A percentile compares a stretch with the other conserved stretches of the same genome.
Conservation (phyloP, 1,284 basidiomycete genomes). For the Rhodotorula sp. region DNA sequence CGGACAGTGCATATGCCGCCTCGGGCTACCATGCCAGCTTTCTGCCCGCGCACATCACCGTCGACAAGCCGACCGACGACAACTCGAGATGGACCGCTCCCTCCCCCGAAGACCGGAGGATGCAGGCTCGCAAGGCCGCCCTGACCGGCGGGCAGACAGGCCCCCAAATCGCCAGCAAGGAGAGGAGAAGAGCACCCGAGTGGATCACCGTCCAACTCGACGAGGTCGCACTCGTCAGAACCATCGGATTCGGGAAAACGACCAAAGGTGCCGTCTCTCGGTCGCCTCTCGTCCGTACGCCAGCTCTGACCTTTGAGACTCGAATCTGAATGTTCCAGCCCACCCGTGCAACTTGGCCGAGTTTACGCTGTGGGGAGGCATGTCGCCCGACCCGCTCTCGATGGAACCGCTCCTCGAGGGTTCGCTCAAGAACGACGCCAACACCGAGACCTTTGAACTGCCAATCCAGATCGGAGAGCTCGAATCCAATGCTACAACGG, state of each 20-base stretch:
- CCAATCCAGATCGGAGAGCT: conserved; percentile 24
- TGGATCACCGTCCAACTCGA: conserved; percentile 48
- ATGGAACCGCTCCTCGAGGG: conserved; percentile 46
- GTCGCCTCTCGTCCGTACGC: background rate
- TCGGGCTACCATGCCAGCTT: conserved; percentile 46
- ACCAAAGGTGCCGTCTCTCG: conserved; percentile 40
- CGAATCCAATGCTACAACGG: background rate
- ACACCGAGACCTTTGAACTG: conserved; percentile 44
- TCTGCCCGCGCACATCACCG: conserved; percentile 44
- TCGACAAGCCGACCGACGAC: conserved; percentile 43
- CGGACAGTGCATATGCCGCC: conserved; percentile 33
- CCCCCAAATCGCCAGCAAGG: conserved; percentile 10
- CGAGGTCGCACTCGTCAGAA: conserved; percentile 41
- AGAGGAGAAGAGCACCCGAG: conserved; percentile 40
- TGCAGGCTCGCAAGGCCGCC: conserved; percentile 21
- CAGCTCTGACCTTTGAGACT: background rate
- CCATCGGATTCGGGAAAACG: conserved; percentile 49
- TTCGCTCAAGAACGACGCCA: conserved; percentile 46
- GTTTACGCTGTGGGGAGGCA: conserved; percentile 48
- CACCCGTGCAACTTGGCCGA: conserved; percentile 50
- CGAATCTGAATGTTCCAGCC: background rate
- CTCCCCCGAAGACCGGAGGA: conserved; percentile 19
- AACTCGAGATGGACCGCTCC: conserved; percentile 43
- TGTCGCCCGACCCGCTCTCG: conserved; percentile 33
- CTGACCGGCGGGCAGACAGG: background rate